Percentiles rank a stretch among this genome's conserved stretches.
Evolutionary conservation across 2,329 filamentous ascomycete genomes (phyloP).

Genomic region (Claviceps maximensis): DNA sequence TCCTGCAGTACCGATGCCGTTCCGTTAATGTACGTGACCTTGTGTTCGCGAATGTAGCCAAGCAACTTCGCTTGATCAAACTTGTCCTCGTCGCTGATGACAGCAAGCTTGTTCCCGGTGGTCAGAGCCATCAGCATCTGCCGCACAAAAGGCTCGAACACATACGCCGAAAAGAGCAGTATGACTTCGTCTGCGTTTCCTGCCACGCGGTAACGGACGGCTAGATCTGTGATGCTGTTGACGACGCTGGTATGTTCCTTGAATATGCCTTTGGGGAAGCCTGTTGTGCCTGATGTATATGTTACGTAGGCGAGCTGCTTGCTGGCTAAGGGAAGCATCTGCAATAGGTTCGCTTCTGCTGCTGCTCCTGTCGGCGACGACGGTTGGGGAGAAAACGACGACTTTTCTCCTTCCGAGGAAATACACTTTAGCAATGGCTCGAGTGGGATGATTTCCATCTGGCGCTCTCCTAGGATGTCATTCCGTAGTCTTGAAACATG

Average conservation of each 20-base stretch:
- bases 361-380: neutral
- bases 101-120: neutral
- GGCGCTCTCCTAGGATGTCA: neutral
- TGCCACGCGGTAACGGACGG: neutral
- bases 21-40: slow-evolving; percentile 2
- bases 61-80: neutral
- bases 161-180: slow-evolving; percentile 2
- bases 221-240: slow-evolving; percentile 2
- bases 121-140: slow-evolving; percentile 3
- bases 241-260: slow-evolving; percentile 5
- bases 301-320: slow-evolving; percentile 20
- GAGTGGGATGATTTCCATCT: neutral
- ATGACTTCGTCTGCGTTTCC: slow-evolving; percentile 3
- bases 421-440: neutral
- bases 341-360: too few species aligned
- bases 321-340: neutral
- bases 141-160: slow-evolving; percentile 1
- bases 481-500: neutral
- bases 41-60: neutral
- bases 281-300: slow-evolving; percentile 36
- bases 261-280: slow-evolving; percentile 32
- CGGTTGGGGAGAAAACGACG: neutral
- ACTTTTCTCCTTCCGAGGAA: too few species aligned
- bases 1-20: slow-evolving; percentile 1
- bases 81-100: slow-evolving; percentile 1